Evolutionary conservation across 129 eudicot species (phyloP), one percentile per base, ranked within the genome.

Genomic region (Tagetes patula): DNA sequence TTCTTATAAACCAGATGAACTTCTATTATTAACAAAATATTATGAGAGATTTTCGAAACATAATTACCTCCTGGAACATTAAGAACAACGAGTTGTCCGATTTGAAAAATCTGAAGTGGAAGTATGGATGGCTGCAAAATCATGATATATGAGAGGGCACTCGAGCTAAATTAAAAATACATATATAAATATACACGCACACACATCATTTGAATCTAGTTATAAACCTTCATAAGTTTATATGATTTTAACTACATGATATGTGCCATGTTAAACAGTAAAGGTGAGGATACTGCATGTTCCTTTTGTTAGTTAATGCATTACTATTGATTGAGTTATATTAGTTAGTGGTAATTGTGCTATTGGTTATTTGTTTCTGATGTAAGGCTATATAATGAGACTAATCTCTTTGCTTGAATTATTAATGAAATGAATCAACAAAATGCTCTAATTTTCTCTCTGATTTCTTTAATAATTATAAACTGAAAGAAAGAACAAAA

Each of bases 51-150:
- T 30, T 54, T 31, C 36, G 8, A 54, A 5, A 7, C 12, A 67
- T 56, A 38, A 45, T 59, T 67, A 85, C 90, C 90, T 85, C 85
- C 86, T 20, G 90, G 90, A 43, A 85, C 90, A 32, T 79, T 82
- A 69, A 85, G 90, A 55, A 85, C 82, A 59, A 85, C 87, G 63
- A 85, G 80, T 53, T 82, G 90, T 39, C 90, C 90, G 3, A 85
- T 77, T 63, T 76, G 83, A 76, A 85, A 67, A 8, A 85, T 85
- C 75, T 85, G 90, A 68, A 85, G 27, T 13, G 90, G 90, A 65
- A 85, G 90, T 72, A 80, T 73, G 42, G 85, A 63, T 14, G 90
- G 87, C 90, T 85, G 90, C 81, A 79, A 3, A 61, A 59, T 42
- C 65, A 76, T n/a, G 59, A 74, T 42, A 27, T 1, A 61, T 38